These are phyloP conservation scores for Tubosaeta sp. DNA, from an alignment of 768 basidiomycete genomes.

Conservation along the genomic window DNA sequence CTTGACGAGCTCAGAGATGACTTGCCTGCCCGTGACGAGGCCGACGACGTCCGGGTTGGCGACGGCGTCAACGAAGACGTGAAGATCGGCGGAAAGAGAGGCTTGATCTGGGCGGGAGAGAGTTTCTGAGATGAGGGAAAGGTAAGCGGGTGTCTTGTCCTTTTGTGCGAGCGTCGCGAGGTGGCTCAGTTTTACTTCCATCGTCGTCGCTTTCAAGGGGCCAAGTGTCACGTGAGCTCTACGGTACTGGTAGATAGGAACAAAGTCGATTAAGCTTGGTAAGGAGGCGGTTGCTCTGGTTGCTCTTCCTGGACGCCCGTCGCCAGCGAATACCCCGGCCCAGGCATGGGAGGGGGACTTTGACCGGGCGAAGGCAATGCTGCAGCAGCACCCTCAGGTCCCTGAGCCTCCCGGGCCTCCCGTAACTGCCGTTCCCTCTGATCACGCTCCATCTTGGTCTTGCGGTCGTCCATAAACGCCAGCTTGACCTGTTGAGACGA, in stretches of 20 bases:
- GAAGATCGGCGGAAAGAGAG: conserved; percentile 52
- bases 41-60: conserved; percentile 79
- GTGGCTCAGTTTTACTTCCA: conserved; percentile 67
- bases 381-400: neutral
- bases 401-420: conserved; percentile 34
- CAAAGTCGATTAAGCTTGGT: conserved; percentile 11
- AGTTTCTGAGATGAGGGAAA: conserved; percentile 62
- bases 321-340: conserved; percentile 18
- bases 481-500: conserved; percentile 55
- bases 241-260: no score
- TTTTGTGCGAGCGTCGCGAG: conserved; percentile 68
- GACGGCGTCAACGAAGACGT: conserved; percentile 71
- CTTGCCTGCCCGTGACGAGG: conserved; percentile 84
- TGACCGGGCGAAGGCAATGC: neutral
- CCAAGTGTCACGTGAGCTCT: no score
- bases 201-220: conserved; percentile 21
- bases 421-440: conserved; percentile 55
- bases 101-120: conserved; percentile 48
- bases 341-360: conserved; percentile 19
- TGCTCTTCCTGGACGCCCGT: conserved; percentile 9
- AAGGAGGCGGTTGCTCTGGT: conserved; percentile 21
- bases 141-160: conserved; percentile 77
- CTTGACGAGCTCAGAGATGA: conserved; percentile 81
- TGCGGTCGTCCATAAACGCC: conserved; percentile 77
- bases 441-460: conserved; percentile 48